Base-by-base conservation (phyloP, 305 asterid genomes). In the Fraxinus baroniana region DNA sequence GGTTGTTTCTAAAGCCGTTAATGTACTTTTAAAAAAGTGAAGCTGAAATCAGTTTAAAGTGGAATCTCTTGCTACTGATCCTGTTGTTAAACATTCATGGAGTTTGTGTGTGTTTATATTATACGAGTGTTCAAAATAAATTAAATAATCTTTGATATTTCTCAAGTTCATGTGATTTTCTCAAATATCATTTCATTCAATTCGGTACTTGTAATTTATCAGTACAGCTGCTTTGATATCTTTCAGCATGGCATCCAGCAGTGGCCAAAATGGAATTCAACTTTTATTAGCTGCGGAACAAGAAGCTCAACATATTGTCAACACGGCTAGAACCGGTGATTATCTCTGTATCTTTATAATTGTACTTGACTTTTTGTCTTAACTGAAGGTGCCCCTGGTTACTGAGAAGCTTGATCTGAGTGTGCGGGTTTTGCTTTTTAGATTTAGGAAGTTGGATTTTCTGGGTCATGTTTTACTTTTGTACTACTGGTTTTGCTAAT, bases 301-400 rank as follows among this genome's bases (percentile, higher is more conserved):
- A 83, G 97, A 92, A 83, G 97, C 97, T 81, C 94, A 91, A 87
- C 92, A 87, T 79, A 89, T 92, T 74, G 94, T 92, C 84, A 89
- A 87, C 84, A 89, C 92, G 87, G 94, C 98, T 71, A 91, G 89
- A 89, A 84, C 83, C 52, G 94, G 98, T 94, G 85, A 88, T 32
- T 71, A 37, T 70, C 75, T 70, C 71, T 64, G 78, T 46, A 70
- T 75, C 72, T 30, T 44, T 68, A 12, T 49, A 79, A 33, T 78
- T 57, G 3, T 75, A 75, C 32, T 62, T 79, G 66, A 20, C 17
- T 83, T 80, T 82, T 15, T 33, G 74, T 12, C 0, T 44, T 35
- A 74, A 49, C 81, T 70, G 17, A 41, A 76, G 57, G 80, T 22
- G 24, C 81, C 64, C 10, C 13, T 60, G 30, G 12, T 60, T 60